Conservation (phyloP, 495 filamentous ascomycete species). For the Alectoria sarmentosa region DNA sequence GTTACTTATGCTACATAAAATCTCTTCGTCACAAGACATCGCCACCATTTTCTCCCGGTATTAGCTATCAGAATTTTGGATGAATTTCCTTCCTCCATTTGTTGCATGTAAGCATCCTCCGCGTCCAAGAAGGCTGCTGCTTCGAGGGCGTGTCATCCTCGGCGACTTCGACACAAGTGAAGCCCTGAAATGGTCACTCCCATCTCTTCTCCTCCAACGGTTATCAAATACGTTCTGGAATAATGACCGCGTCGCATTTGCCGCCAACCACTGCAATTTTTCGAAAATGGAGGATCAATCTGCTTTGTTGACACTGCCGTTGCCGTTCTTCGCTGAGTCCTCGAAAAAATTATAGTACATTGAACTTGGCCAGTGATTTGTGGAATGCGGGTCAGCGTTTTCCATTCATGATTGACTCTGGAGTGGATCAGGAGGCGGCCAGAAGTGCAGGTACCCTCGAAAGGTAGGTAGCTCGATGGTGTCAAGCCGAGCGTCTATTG, state of each 20-base stretch:
- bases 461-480: no score
- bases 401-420: no score
- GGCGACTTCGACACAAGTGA: background rate
- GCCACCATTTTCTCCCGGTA: background rate
- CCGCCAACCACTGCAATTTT: no score
- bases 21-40: background rate
- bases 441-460: no score
- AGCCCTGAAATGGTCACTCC: background rate
- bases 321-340: background rate
- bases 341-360: background rate
- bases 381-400: no score
- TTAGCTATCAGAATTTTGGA: background rate
- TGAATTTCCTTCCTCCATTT: background rate
- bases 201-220: background rate
- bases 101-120: background rate
- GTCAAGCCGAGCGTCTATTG: no score
- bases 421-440: no score
- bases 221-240: background rate
- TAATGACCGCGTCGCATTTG: background rate
- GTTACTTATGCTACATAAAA: background rate
- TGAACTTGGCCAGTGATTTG: background rate
- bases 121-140: background rate
- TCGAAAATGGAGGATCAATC: background rate
- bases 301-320: background rate
- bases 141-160: background rate